These are phyloP conservation scores for Balakata baccata DNA, from an alignment of 345 rosid genomes.

Conservation along the genomic window DNA sequence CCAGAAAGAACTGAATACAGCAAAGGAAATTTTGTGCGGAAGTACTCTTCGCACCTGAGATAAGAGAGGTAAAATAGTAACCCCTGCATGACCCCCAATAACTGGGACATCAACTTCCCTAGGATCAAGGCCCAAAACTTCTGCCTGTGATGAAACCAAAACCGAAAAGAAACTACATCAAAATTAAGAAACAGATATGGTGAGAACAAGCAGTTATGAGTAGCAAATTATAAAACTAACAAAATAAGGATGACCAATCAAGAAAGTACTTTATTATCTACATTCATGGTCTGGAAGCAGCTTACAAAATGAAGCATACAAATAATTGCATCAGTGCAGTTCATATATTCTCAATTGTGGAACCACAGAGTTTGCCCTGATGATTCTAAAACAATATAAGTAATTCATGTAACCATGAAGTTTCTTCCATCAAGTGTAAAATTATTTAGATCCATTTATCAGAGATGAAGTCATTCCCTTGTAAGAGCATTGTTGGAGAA, in stretches of 20 bases:
- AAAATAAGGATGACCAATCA: not conserved
- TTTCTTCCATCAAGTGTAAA: not conserved
- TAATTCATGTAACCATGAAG: no score
- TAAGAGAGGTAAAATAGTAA: slow-evolving; percentile 87
- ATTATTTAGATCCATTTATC: not conserved
- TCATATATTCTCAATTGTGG: not conserved
- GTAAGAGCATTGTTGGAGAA: not conserved
- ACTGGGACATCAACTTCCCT: slow-evolving; percentile 95
- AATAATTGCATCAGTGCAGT: slow-evolving; percentile 1
- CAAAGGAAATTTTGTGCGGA: not conserved
- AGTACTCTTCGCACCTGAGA: slow-evolving; percentile 60
- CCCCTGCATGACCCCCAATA: slow-evolving; percentile 94
- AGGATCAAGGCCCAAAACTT: slow-evolving; percentile 93
- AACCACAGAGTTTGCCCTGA: not conserved
- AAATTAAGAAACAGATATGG: slow-evolving; percentile 1
- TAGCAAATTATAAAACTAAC: not conserved
- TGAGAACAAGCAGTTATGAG: not conserved
- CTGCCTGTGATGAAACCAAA: slow-evolving; percentile 57
- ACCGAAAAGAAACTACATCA: not conserved
- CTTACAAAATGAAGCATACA: not conserved
- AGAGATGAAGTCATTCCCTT: not conserved
- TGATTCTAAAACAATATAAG: no score
- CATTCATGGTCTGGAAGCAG: not conserved
- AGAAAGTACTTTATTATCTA: not conserved
- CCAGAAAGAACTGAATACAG: not conserved